Conservation (phyloP, 2,329 filamentous ascomycete species). For the Aspergillus spinulosporus region DNA sequence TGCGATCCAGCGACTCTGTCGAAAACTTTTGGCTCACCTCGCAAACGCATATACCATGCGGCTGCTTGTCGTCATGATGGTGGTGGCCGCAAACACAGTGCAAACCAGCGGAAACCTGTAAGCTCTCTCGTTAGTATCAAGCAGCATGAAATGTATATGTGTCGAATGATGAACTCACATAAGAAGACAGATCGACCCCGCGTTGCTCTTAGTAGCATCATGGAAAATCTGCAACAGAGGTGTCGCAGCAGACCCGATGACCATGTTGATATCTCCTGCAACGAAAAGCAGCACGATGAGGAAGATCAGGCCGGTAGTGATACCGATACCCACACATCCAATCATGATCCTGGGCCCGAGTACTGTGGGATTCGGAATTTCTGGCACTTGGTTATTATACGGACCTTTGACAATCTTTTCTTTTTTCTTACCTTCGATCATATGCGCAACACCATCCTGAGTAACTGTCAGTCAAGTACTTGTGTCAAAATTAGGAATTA, state of each 20-base stretch:
- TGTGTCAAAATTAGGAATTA: slow-evolving; percentile 6
- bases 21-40: slow-evolving; percentile 22
- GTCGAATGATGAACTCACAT: slow-evolving; percentile 43
- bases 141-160: not conserved
- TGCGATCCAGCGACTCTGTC: not conserved
- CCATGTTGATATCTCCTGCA: slow-evolving; percentile 56
- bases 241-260: slow-evolving; percentile 58
- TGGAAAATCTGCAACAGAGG: slow-evolving; percentile 64
- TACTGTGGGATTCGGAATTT: slow-evolving; percentile 48
- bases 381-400: slow-evolving; percentile 23
- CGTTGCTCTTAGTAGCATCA: slow-evolving; percentile 61
- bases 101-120: slow-evolving; percentile 33
- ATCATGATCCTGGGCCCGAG: slow-evolving; percentile 68
- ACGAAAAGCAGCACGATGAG: slow-evolving; percentile 65
- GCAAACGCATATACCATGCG: slow-evolving; percentile 40
- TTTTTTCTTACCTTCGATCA: slow-evolving; percentile 48
- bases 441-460: slow-evolving; percentile 49
- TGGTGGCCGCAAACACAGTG: slow-evolving; percentile 34
- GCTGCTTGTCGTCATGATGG: slow-evolving; percentile 39
- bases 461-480: too few species aligned
- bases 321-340: slow-evolving; percentile 63
- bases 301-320: slow-evolving; percentile 63
- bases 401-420: not conserved
- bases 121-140: slow-evolving; percentile 11
- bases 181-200: slow-evolving; percentile 64